Percentiles rank a stretch among this genome's conserved stretches.
Evolutionary conservation across 202 grass and related monocot species (phyloP).

Genomic region (Sporobolus alterniflorus): DNA sequence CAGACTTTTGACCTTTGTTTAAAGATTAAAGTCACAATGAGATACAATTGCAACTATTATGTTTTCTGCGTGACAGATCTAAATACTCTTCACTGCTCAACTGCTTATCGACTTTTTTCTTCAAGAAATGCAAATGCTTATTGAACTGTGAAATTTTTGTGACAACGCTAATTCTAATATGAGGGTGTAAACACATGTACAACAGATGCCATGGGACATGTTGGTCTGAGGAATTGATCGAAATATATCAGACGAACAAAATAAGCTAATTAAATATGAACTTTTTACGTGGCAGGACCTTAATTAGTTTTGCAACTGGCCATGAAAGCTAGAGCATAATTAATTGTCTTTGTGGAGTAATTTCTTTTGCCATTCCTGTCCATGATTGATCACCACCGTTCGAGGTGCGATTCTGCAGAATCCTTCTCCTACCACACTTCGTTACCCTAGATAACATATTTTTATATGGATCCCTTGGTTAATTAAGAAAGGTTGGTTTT

Average conservation of each 20-base stretch:
- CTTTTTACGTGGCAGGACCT: conserved; percentile 17
- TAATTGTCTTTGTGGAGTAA: conserved; percentile 14
- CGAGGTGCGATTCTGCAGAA: conserved; percentile 36
- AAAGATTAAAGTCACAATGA: too few species aligned
- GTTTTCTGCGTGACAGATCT: too few species aligned
- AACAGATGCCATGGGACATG: not conserved
- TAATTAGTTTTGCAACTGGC: conserved; percentile 29
- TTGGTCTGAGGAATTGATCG: conserved; percentile 6
- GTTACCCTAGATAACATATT: conserved; percentile 40
- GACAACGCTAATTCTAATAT: not conserved
- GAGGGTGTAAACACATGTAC: not conserved
- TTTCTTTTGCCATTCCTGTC: conserved; percentile 2
- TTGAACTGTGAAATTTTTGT: too few species aligned
- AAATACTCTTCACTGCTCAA: not conserved
- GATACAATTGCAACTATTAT: too few species aligned
- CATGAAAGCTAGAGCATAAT: conserved; percentile 22
- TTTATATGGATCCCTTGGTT: conserved; percentile 24
- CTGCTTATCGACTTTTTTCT: too few species aligned
- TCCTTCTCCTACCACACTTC: conserved; percentile 40
- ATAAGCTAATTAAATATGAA: not conserved
- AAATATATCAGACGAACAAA: conserved; percentile 22
- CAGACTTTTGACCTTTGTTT: too few species aligned
- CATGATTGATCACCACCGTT: conserved; percentile 37
- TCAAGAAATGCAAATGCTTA: too few species aligned
- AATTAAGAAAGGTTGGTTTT: conserved; percentile 29